These are phyloP conservation scores for Periconia macrospinosa DNA, from an alignment of 2,329 filamentous ascomycete genomes.

Conservation along the genomic window DNA sequence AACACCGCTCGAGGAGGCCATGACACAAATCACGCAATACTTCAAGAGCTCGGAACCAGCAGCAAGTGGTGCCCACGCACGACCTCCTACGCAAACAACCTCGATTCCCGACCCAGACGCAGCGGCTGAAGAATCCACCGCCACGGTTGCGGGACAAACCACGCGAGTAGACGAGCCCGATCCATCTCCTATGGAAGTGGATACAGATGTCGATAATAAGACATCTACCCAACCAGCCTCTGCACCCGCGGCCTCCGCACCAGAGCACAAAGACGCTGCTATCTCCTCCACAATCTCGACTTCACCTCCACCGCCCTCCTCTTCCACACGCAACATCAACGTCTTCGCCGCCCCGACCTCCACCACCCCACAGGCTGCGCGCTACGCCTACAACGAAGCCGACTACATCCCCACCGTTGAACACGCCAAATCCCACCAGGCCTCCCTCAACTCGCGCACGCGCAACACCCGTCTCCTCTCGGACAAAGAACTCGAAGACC, in stretches of 20 bases:
- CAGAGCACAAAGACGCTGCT: conserved; percentile 11
- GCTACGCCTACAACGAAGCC: conserved; percentile 66
- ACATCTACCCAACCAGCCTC: conserved; percentile 12
- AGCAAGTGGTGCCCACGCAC: conserved; percentile 29
- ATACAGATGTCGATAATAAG: conserved; percentile 34
- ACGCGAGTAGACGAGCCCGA: conserved; percentile 25
- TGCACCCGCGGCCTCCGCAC: conserved; percentile 16
- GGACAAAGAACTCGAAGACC: conserved; percentile 76
- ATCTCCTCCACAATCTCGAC: conserved; percentile 6
- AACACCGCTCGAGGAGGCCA: conserved; percentile 80
- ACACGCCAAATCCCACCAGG: conserved; percentile 75
- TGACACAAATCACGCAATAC: conserved; percentile 76
- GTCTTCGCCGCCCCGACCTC: conserved; percentile 78
- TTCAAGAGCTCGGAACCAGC: conserved; percentile 57
- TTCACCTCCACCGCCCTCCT: conserved; percentile 10
- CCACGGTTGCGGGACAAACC: conserved; percentile 28
- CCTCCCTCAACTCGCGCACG: conserved; percentile 61
- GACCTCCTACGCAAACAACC: conserved; percentile 28
- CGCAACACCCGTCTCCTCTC: conserved; percentile 79
- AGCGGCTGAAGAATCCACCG: conserved; percentile 27
- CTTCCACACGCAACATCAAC: conserved; percentile 55
- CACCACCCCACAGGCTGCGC: conserved; percentile 75
- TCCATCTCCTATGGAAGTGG: conserved; percentile 35
- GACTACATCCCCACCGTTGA: conserved; percentile 76
- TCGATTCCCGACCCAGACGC: conserved; percentile 22